Conservation (phyloP, 2,329 filamentous ascomycete species). For the Metarhizium humberi region DNA sequence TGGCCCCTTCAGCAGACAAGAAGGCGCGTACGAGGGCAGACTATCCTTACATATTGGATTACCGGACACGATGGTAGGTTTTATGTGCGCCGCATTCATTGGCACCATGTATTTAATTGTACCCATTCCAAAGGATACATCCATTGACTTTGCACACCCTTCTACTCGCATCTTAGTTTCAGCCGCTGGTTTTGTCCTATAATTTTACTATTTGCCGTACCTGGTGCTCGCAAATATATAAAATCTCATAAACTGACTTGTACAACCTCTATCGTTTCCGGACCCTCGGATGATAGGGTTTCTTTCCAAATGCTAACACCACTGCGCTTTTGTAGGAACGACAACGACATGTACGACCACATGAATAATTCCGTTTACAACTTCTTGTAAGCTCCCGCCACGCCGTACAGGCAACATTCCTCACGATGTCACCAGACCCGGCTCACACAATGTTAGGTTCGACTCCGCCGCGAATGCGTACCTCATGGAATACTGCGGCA, state of each 20-base stretch:
- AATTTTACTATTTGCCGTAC: too few relatives aligned
- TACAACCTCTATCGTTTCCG: not conserved
- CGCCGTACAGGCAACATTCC: not conserved
- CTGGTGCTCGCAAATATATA: too few relatives aligned
- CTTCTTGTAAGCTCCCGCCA: constrained; percentile 45
- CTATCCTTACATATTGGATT: constrained; percentile 72
- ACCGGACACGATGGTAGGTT: constrained; percentile 73
- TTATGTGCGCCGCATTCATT: not conserved
- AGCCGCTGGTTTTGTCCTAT: too few relatives aligned
- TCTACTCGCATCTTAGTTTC: too few relatives aligned
- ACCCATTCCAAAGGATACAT: not conserved
- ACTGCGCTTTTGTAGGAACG: constrained; percentile 49
- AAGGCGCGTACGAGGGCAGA: constrained; percentile 60
- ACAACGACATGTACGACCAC: constrained; percentile 93
- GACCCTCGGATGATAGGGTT: not conserved
- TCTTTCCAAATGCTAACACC: not conserved
- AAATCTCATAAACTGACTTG: not conserved
- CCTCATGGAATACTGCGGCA: constrained; percentile 67
- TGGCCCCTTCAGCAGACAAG: constrained; percentile 1
- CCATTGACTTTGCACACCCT: not conserved
- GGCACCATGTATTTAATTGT: not conserved
- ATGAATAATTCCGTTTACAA: constrained; percentile 89
- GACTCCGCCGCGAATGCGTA: constrained; percentile 88
- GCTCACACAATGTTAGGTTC: constrained; percentile 40
- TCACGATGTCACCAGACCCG: not conserved